phyloP scores from a whole-genome alignment of 2,329 filamentous ascomycete genomes.

The Knufia fluminis region DNA sequence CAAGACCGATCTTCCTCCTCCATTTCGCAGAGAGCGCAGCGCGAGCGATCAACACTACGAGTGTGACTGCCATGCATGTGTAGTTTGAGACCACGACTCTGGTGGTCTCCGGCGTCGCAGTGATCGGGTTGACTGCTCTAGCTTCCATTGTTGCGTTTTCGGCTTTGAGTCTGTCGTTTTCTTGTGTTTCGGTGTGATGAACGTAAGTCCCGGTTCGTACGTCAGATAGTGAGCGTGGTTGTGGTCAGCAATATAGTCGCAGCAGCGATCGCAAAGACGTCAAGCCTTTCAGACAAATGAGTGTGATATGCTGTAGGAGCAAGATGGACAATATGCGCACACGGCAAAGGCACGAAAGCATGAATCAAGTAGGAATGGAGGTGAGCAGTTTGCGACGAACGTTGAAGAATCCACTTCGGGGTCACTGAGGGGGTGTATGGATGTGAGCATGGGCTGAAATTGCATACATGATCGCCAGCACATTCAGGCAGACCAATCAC shows the following conservation, averaged over 20 bases:
- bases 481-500: constrained; percentile 5
- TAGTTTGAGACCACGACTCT: constrained; percentile 8
- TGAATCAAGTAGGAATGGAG: background rate
- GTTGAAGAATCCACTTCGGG: background rate
- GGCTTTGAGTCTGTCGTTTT: background rate
- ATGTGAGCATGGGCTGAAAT: background rate
- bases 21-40: background rate
- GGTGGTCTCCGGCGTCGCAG: constrained; percentile 6
- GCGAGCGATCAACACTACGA: constrained; percentile 1
- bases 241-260: background rate
- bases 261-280: background rate
- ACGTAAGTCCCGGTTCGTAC: background rate
- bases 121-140: constrained; percentile 1
- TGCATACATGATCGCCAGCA: background rate
- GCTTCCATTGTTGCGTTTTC: background rate
- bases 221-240: background rate
- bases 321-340: no score
- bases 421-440: background rate
- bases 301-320: background rate
- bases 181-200: background rate
- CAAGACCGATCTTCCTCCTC: constrained; percentile 2
- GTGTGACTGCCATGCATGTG: constrained; percentile 5
- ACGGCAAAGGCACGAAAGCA: no score
- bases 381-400: background rate
- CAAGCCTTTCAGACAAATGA: background rate